Evolutionary conservation across 108 stramenopile species (phyloP), one percentile per base, ranked within the genome.

Genomic region (Pseudonitzschia multistriata): DNA sequence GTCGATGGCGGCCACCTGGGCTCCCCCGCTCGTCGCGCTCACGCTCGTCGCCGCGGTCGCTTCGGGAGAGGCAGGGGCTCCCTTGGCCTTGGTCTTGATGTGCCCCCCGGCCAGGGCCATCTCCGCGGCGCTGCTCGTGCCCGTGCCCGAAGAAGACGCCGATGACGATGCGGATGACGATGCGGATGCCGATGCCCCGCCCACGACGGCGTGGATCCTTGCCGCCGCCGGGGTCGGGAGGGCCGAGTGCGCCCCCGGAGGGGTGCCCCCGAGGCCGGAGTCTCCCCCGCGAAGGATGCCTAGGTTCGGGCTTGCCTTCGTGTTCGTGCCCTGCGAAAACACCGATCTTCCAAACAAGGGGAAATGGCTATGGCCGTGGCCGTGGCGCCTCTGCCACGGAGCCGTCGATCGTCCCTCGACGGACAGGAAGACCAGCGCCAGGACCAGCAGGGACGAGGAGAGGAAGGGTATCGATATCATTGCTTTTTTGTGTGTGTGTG

Each of bases 381-480:
- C n/a, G n/a, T n/a, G n/a, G n/a, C n/a, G n/a, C n/a, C n/a, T n/a
- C n/a, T 52, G 3, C 50, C 50, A 52, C 8, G 50, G 50, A 2
- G 50, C 7, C 50, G 50, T 52, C 50, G 50, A 52, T 52, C 50
- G 21, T n/a, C 24, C 50, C 8, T 52, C 19, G 22, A 19, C 50
- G 22, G 50, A 52, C 2, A 52, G 25, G 19, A 52, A 52, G 21
- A 52, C 22, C 11, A 52, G 25, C 50, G 50, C 50, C 25, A 52
- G 8, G 2, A 52, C 22, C 22, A 52, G 50, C 50, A 52, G 19
- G 22, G 50, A 25, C 50, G 50, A 52, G 50, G 50, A 25, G 11
- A 52, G 25, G 0, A 52, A 2, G 8, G 50, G 50, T 52, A 52
- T 52, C 24, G 50, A 52, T 52, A 52, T 52, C 50, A 52, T 52